These are phyloP conservation scores for Brassica cretica DNA, from an alignment of 345 rosid species.

Conservation along the genomic window DNA sequence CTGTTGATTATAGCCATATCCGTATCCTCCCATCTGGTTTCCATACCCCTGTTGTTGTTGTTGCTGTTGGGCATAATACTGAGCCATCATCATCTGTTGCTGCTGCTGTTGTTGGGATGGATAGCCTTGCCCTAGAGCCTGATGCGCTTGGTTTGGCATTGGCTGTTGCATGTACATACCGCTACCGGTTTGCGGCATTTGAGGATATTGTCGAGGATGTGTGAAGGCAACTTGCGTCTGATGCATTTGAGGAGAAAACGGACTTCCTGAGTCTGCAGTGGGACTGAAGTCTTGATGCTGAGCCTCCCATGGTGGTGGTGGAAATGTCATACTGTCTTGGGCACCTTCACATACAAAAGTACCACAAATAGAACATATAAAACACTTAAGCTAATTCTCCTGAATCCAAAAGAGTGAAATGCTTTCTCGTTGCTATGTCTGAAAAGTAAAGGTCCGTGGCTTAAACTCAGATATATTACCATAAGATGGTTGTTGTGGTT, in stretches of 20 bases:
- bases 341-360: conserved; percentile 45
- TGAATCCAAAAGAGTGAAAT: conserved; percentile 1
- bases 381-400: background rate
- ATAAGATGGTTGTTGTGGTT: conserved; percentile 59
- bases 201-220: conserved; percentile 53
- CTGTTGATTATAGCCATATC: conserved; percentile 72
- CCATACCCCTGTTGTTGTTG: conserved; percentile 46
- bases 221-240: conserved; percentile 49
- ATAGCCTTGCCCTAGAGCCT: conserved; percentile 24
- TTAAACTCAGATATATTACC: conserved; percentile 46
- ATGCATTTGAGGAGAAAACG: conserved; percentile 66
- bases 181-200: conserved; percentile 39
- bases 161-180: conserved; percentile 79
- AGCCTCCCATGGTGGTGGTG: conserved; percentile 98
- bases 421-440: conserved; percentile 11
- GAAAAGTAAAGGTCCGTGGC: background rate
- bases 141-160: conserved; percentile 34
- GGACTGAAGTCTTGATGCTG: conserved; percentile 63
- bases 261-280: conserved; percentile 50
- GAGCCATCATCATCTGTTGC: conserved; percentile 59
- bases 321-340: conserved; percentile 57
- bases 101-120: conserved; percentile 52
- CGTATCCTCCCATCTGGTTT: conserved; percentile 55
- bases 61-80: conserved; percentile 35
- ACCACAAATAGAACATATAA: conserved; percentile 14